These are phyloP conservation scores for Takakia lepidozioides DNA, from an alignment of 225 moss, liverwort and hornwort species.

Conservation along the genomic window DNA sequence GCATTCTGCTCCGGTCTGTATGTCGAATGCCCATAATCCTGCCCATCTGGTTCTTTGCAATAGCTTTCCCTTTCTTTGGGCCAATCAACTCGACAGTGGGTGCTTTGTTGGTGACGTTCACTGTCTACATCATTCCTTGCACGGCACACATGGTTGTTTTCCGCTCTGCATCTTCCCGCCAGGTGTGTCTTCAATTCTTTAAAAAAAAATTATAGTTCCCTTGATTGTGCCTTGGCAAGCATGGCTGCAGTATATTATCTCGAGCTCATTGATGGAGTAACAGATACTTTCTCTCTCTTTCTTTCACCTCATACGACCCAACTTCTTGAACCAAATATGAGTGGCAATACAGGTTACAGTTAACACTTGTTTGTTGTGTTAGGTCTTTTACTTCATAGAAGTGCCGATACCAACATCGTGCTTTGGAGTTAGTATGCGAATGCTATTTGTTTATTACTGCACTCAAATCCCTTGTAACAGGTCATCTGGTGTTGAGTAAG, in stretches of 20 bases:
- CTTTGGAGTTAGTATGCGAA: no score
- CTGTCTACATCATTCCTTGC: conserved; percentile 22
- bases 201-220: no score
- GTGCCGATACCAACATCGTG: no score
- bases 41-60: conserved; percentile 24
- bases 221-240: no score
- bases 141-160: conserved; percentile 15
- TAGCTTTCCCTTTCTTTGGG: conserved; percentile 29
- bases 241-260: no score
- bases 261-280: no score
- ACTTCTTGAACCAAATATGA: not conserved
- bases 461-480: not conserved
- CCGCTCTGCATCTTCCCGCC: conserved; percentile 12
- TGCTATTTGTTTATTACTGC: no score
- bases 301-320: not conserved
- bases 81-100: conserved; percentile 28
- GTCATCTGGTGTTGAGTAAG: not conserved
- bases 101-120: conserved; percentile 18
- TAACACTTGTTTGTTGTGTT: no score
- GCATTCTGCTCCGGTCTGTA: conserved; percentile 11
- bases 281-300: no score
- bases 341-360: no score
- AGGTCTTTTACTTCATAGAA: no score
- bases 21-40: conserved; percentile 20
- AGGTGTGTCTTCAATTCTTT: no score